Percentiles rank a stretch among this genome's conserved stretches.
Conservation (phyloP, 257 asterid genomes). For the Forsythia suspensa region DNA sequence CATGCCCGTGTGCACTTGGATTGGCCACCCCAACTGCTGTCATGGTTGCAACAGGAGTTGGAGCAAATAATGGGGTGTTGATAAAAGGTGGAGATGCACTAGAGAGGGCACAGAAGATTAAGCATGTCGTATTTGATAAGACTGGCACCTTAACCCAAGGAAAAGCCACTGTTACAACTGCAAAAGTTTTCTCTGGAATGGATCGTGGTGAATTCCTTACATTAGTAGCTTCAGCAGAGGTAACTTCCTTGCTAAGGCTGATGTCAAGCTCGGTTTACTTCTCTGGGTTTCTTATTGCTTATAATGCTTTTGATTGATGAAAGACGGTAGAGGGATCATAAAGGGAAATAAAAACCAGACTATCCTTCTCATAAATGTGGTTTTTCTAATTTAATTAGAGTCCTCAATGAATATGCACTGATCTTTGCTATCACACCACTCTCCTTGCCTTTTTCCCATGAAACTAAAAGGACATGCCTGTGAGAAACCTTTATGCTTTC, state of each 20-base stretch:
- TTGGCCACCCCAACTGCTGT: conserved; percentile 99
- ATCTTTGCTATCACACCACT: not conserved
- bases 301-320: not conserved
- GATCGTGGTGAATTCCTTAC: conserved; percentile 95
- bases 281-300: conserved; percentile 3
- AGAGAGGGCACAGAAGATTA: conserved; percentile 90
- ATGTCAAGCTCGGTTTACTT: conserved; percentile 17
- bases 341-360: not conserved
- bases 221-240: conserved; percentile 99
- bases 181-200: conserved; percentile 82
- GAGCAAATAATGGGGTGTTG: conserved; percentile 96
- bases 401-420: not conserved
- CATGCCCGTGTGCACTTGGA: conserved; percentile 99
- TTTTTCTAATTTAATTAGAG: not conserved
- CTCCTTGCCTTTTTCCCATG: not conserved
- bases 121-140: conserved; percentile 85
- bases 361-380: not conserved
- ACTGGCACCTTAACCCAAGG: conserved; percentile 99
- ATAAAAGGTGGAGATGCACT: conserved; percentile 98
- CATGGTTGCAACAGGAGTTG: conserved; percentile 99
- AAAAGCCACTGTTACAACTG: conserved; percentile 81
- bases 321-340: not conserved
- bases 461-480: not conserved
- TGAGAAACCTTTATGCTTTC: no score
- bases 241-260: conserved; percentile 23